These are phyloP conservation scores for Pichia kluyveri DNA, from an alignment of 805 yeast species.

Conservation along the genomic window DNA sequence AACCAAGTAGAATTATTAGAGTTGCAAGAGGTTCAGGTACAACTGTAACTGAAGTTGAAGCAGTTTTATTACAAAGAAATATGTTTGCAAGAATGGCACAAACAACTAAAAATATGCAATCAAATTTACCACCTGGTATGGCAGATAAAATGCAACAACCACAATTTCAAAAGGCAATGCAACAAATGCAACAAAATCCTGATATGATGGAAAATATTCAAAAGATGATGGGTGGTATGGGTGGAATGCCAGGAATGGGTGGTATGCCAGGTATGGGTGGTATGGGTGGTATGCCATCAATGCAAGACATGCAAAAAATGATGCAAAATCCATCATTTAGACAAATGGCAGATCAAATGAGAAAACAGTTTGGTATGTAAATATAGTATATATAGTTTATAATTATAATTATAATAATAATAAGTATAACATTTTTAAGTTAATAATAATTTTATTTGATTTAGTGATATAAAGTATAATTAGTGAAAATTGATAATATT, in stretches of 20 bases:
- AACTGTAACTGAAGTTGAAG: constrained; percentile 84
- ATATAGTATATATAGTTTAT: no score
- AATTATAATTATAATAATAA: no score
- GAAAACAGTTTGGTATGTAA: constrained; percentile 20
- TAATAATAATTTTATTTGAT: no score
- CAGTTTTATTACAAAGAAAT: constrained; percentile 81
- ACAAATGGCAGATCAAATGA: constrained; percentile 44
- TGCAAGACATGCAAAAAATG: constrained; percentile 37
- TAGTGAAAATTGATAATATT: no score
- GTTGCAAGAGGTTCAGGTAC: constrained; percentile 95
- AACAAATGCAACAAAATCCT: constrained; percentile 59
- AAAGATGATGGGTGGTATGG: constrained; percentile 63
- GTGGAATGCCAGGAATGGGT: constrained; percentile 55
- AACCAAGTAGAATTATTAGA: constrained; percentile 80
- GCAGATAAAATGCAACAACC: constrained; percentile 25
- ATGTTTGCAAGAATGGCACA: constrained; percentile 94
- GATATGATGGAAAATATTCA: constrained; percentile 67
- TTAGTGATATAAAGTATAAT: no score
- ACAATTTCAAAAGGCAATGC: constrained; percentile 40
- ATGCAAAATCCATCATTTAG: constrained; percentile 69
- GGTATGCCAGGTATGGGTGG: constrained; percentile 36
- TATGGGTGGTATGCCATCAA: constrained; percentile 30
- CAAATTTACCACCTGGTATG: constrained; percentile 37
- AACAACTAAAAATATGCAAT: constrained; percentile 45
- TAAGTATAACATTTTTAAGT: no score